Conservation (phyloP, 805 yeast genomes). For the Suhomyces faveliae region DNA sequence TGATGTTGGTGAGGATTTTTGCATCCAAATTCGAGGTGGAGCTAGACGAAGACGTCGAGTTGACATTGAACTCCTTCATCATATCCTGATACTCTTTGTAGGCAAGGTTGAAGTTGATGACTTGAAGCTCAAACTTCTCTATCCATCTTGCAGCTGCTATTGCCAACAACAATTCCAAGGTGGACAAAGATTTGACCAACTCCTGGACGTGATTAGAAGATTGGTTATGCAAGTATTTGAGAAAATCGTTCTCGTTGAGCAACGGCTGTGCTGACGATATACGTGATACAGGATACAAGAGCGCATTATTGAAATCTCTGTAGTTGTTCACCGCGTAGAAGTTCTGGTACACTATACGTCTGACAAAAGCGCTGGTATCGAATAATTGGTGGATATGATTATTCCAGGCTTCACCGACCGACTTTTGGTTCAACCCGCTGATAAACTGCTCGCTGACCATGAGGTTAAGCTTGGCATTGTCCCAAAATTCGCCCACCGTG, state of each 20-base stretch:
- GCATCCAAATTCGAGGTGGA: constrained; percentile 38
- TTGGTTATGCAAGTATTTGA: constrained; percentile 20
- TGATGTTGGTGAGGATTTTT: constrained; percentile 30
- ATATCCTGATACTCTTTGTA: constrained; percentile 71
- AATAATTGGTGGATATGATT: constrained; percentile 24
- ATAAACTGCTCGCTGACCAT: constrained; percentile 19
- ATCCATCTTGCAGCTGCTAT: constrained; percentile 75
- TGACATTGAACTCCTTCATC: constrained; percentile 44
- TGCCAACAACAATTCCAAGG: constrained; percentile 66
- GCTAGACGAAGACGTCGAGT: constrained; percentile 31
- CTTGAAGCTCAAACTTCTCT: constrained; percentile 53
- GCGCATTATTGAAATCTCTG: constrained; percentile 46
- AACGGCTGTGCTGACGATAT: constrained; percentile 24
- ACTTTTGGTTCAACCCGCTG: constrained; percentile 12
- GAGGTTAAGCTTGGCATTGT: constrained; percentile 44
- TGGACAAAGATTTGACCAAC: constrained; percentile 49
- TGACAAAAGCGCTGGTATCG: constrained; percentile 2
- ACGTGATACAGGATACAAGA: constrained; percentile 39
- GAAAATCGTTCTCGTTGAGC: constrained; percentile 26
- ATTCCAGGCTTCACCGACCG: constrained; percentile 47
- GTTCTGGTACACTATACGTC: constrained; percentile 28
- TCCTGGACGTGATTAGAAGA: constrained; percentile 25
- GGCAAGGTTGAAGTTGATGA: constrained; percentile 73
- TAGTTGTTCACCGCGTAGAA: constrained; percentile 61
- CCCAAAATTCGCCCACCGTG: constrained; percentile 49